Base-by-base conservation (phyloP, 345 rosid species). In the Litchi chinensis region DNA sequence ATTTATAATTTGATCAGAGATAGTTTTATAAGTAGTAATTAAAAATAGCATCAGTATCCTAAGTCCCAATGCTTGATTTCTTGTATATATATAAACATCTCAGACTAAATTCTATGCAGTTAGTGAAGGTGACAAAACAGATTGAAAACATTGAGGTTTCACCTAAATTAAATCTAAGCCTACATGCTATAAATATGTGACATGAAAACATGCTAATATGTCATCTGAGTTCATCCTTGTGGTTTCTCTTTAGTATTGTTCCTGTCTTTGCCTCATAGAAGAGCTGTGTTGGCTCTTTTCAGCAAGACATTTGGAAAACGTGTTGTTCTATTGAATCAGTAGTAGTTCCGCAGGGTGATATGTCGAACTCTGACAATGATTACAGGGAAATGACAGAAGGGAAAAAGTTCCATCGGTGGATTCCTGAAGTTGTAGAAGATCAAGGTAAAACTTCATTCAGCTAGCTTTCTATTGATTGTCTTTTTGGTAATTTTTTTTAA, bases 151-250 rank as follows among this genome's bases (percentile, higher is more conserved):
- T 63, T 73, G 63, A 73, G 75, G 71, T 67, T 67, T 15, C 60
- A 77, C 80, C 83, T 68, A 71, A 73, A 68, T 77, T 67, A 10
- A 77, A 81, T 73, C 78, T 73, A 77, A 46, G 26, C 70, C 16
- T 44, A 66, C 65, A 4, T 70, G 37, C 22, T 24, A 77, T 81
- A 77, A 65, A 67, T 59, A 71, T 41, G 43, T 39, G 64, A 22
- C 70, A 39, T 37, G 41, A 11, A 52, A 65, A 62, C 68, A 44
- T 24, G 60, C 39, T 18, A 41, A 28, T 41, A 74, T 66, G 10
- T 63, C 60, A 74, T 44, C 10, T 12, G 6, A 44, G 24, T 46
- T 24, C 16, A 62, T 13, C 67, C 15, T 43, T 74, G 57, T 15
- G 43, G 15, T 43, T 41, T 9, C 60, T 15, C 13, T 48, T 6